Evolutionary conservation across 1,139 yeast species (phyloP), one percentile per base, ranked within the genome.

Genomic region (Blastobotrys niveus): DNA sequence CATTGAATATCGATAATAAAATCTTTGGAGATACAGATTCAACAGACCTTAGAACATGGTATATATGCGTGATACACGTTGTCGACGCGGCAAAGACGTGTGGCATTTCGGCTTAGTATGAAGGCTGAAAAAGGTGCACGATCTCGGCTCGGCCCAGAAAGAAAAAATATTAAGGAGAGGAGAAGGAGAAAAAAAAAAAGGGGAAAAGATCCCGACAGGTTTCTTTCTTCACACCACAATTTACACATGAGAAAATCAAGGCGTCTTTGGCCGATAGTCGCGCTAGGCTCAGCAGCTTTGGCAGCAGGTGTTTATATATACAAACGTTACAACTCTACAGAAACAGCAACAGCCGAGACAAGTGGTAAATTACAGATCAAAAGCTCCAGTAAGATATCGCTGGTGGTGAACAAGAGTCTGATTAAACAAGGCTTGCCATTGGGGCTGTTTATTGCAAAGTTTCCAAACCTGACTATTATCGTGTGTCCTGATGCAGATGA

Each of bases 31-130:
- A 48, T 18, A 57, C 60, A 10, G 52, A 44, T 18, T 56, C 47
- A 14, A 61, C 52, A 8, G 64, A 58, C 34, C 47, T 50, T 17
- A 61, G 51, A 18, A 61, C 58, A 7, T 52, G 51, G 42, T 50
- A 52, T 10, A 61, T 52, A 38, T 61, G 64, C 25, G 47, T 26
- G 12, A 58, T 52, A 19, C 49, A 47, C 2, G 60, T 49, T 8
- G 64, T 61, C n/a, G 62, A 43, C 18, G 63, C 64, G 8, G 60
- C 47, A 41, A 61, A 59, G 21, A 48, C 27, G 9, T 7, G 9
- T 14, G n/a, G n/a, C n/a, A n/a, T n/a, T n/a, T n/a, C n/a, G n/a
- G n/a, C n/a, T n/a, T n/a, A n/a, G n/a, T n/a, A n/a, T n/a, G n/a
- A n/a, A n/a, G n/a, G n/a, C n/a, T n/a, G n/a, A n/a, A n/a, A n/a